These are phyloP conservation scores for Acer yangbiense DNA, from an alignment of 345 rosid genomes.

Conservation along the genomic window DNA sequence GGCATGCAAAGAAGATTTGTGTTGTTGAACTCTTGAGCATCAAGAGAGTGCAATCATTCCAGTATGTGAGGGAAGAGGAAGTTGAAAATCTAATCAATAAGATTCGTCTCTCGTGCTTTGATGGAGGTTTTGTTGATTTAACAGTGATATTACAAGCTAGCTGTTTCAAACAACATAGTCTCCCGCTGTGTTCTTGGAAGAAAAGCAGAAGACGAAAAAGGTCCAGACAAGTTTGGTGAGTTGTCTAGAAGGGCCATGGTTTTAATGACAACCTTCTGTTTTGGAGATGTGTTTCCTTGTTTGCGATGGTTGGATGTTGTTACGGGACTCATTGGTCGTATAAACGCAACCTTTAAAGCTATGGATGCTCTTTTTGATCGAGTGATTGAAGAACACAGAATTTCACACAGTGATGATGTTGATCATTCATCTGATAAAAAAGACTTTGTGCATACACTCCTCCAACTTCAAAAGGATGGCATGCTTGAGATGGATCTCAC, in stretches of 20 bases:
- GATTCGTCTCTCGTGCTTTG: neutral
- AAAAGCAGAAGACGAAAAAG: no score
- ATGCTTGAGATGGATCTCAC: slow-evolving; percentile 16
- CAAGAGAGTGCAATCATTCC: slow-evolving; percentile 27
- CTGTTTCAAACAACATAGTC: slow-evolving; percentile 13
- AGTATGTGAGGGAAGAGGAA: slow-evolving; percentile 33
- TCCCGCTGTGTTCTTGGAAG: slow-evolving; percentile 21
- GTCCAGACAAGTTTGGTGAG: neutral
- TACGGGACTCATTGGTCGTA: slow-evolving; percentile 18
- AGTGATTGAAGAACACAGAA: slow-evolving; percentile 19
- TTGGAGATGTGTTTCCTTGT: slow-evolving; percentile 21
- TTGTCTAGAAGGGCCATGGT: neutral
- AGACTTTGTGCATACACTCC: slow-evolving; percentile 28
- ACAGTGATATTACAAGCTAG: neutral
- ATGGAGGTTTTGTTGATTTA: neutral
- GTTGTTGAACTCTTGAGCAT: slow-evolving; percentile 23
- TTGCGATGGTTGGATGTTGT: slow-evolving; percentile 25
- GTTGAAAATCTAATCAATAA: slow-evolving; percentile 2
- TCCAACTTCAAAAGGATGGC: slow-evolving; percentile 26
- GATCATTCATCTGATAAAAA: slow-evolving; percentile 13
- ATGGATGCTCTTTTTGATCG: slow-evolving; percentile 24
- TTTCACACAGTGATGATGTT: neutral
- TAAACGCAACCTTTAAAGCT: slow-evolving; percentile 17
- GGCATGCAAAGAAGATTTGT: slow-evolving; percentile 21
- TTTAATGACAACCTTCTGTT: neutral